Evolutionary conservation across 2,329 filamentous ascomycete species (phyloP).

Genomic region (Fusarium mexicanum): DNA sequence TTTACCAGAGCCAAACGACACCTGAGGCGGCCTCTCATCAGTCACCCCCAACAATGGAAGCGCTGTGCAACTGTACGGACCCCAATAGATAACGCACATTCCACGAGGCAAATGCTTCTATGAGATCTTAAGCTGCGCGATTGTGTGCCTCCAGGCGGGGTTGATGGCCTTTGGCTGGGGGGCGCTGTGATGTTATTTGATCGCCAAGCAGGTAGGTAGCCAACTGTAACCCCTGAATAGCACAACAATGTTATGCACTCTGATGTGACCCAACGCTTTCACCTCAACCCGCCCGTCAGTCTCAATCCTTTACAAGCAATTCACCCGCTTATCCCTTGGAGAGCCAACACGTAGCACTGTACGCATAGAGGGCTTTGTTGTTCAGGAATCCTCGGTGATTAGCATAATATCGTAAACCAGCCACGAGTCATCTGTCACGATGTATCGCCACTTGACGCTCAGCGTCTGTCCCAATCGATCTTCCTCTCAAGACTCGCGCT

Average conservation of each 20-base stretch:
- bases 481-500: neutral
- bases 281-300: constrained; percentile 1
- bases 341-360: constrained; percentile 6
- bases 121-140: constrained; percentile 27
- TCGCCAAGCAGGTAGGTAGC: constrained; percentile 7
- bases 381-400: neutral
- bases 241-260: constrained; percentile 9
- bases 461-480: constrained; percentile 16
- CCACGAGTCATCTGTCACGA: constrained; percentile 4
- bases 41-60: neutral
- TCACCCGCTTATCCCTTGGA: constrained; percentile 11
- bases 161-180: constrained; percentile 15
- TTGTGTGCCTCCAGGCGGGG: constrained; percentile 32
- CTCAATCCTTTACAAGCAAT: neutral
- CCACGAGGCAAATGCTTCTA: constrained; percentile 28
- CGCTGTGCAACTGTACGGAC: neutral
- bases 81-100: constrained; percentile 27
- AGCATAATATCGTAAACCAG: neutral
- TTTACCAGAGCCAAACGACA: neutral
- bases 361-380: neutral
- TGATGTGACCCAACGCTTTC: constrained; percentile 16
- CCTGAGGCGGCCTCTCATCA: neutral
- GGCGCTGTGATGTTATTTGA: constrained; percentile 16
- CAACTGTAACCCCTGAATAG: constrained; percentile 23
- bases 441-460: constrained; percentile 17